phyloP scores from a whole-genome alignment of 1,139 yeast species.

The Nakaseomyces nivariensis region DNA sequence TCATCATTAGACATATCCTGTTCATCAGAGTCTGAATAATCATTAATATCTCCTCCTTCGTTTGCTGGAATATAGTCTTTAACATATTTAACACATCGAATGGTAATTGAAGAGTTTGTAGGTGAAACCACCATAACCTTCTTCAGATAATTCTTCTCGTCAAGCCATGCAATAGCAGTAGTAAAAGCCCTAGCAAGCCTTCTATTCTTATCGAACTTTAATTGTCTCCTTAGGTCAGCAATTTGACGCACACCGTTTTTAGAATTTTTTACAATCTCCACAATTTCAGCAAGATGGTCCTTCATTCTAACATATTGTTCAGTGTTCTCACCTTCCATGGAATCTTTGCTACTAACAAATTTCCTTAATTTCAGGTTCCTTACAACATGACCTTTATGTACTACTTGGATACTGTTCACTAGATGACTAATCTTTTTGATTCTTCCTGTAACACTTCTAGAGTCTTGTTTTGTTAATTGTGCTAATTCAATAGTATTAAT shows the following conservation, averaged over 20 bases:
- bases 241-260: slow-evolving; percentile 61
- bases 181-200: slow-evolving; percentile 43
- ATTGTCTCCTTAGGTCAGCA: slow-evolving; percentile 52
- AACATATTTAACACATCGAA: slow-evolving; percentile 51
- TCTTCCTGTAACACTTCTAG: slow-evolving; percentile 59
- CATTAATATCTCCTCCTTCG: slow-evolving; percentile 7
- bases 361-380: slow-evolving; percentile 39
- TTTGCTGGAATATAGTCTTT: slow-evolving; percentile 37
- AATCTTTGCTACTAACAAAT: slow-evolving; percentile 27
- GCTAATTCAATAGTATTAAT: slow-evolving; percentile 50
- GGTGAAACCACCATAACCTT: slow-evolving; percentile 49
- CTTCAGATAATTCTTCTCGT: slow-evolving; percentile 44
- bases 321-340: slow-evolving; percentile 4
- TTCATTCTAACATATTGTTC: slow-evolving; percentile 32
- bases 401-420: slow-evolving; percentile 36
- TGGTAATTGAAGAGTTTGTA: slow-evolving; percentile 35
- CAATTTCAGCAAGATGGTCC: slow-evolving; percentile 36
- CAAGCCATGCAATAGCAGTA: slow-evolving; percentile 42
- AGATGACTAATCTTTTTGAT: slow-evolving; percentile 43
- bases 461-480: slow-evolving; percentile 52
- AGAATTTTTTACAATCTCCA: slow-evolving; percentile 50
- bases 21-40: slow-evolving; percentile 23
- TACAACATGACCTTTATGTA: slow-evolving; percentile 41
- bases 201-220: slow-evolving; percentile 41
- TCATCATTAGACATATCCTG: slow-evolving; percentile 11